phyloP scores from a whole-genome alignment of 768 basidiomycete genomes.

The Macrocybe gigantea region DNA sequence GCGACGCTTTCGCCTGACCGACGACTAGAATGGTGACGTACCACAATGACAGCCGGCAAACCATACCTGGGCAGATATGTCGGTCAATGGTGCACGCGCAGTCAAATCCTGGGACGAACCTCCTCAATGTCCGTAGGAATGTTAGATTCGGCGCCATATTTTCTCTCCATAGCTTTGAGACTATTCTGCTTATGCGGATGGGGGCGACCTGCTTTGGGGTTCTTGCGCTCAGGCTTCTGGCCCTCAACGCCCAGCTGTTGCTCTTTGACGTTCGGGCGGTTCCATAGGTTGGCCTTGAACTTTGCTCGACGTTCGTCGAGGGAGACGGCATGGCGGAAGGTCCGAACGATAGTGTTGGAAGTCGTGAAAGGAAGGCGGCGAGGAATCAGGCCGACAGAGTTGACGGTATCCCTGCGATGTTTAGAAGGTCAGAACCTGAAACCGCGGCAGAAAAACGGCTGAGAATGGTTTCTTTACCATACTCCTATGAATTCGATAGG shows the following conservation, averaged over 20 bases:
- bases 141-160: slow-evolving; percentile 8
- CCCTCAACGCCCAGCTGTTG: slow-evolving; percentile 17
- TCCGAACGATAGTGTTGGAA: slow-evolving; percentile 31
- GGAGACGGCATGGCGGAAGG: slow-evolving; percentile 14
- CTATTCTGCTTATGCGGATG: slow-evolving; percentile 18
- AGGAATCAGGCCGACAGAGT: slow-evolving; percentile 42
- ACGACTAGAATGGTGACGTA: slow-evolving; percentile 6
- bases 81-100: not conserved
- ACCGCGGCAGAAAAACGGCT: not conserved
- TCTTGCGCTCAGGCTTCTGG: not conserved
- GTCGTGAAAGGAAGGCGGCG: slow-evolving; percentile 40
- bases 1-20: slow-evolving; percentile 15
- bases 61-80: slow-evolving; percentile 31
- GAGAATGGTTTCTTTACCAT: slow-evolving; percentile 29
- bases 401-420: slow-evolving; percentile 45
- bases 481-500: slow-evolving; percentile 47
- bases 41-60: slow-evolving; percentile 41
- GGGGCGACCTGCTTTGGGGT: slow-evolving; percentile 1
- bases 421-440: not conserved
- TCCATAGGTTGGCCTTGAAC: slow-evolving; percentile 16
- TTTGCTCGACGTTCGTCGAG: slow-evolving; percentile 14
- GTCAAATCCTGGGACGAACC: slow-evolving; percentile 7
- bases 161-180: slow-evolving; percentile 19
- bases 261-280: slow-evolving; percentile 17
- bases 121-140: slow-evolving; percentile 37